Base-by-base conservation (phyloP, 2,329 filamentous ascomycete genomes). In the Clarireedia sp. region DNA sequence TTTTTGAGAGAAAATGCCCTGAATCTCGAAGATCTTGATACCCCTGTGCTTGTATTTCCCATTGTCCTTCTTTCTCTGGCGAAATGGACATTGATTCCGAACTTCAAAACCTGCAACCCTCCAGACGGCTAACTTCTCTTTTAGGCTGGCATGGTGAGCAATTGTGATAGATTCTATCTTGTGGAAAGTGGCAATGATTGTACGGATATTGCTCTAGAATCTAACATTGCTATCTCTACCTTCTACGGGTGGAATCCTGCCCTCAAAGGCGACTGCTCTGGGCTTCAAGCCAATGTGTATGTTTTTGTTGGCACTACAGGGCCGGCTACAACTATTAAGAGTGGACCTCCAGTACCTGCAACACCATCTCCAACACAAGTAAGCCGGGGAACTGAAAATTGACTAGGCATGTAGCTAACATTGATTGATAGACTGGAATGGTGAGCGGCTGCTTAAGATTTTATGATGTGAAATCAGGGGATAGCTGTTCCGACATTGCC, bases 111-210 rank as follows among this genome's bases (percentile, higher is more conserved):
- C 8, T 2, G 6, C 8, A 26, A 26, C 24, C 2, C 24, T 26
- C 24, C 24, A 26, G n/a, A 26, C 8, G 6, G 8, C 24, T 26
- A 7, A 26, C 6, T 26, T 26, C 24, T 26, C 24, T 26, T 7
- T 26, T 26, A 26, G 24, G 24, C 63, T 2, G 63, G 63, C 41
- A 68, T 70, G 58, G 59, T 64, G 10, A 51, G 52, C 5, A 66
- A 66, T 54, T 70, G 68, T 24, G 61, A 67, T 9, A 65, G 58
- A 48, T 70, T 69, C 49, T 57, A 69, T 47, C 46, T 56, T 1
- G 55, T 69, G 0, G 40, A 58, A 5, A 43, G 12, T 0, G 64
- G 61, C 1, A 64, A 68, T 9, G 59, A 48, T 6, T 72, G 69
- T 44, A 51, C 37, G 3, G 54, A 47, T 0, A 69, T 71, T 37